Evolutionary conservation across 2,329 filamentous ascomycete species (phyloP), one percentile per base, ranked within the genome.

Genomic region (Colletotrichum coccodes): DNA sequence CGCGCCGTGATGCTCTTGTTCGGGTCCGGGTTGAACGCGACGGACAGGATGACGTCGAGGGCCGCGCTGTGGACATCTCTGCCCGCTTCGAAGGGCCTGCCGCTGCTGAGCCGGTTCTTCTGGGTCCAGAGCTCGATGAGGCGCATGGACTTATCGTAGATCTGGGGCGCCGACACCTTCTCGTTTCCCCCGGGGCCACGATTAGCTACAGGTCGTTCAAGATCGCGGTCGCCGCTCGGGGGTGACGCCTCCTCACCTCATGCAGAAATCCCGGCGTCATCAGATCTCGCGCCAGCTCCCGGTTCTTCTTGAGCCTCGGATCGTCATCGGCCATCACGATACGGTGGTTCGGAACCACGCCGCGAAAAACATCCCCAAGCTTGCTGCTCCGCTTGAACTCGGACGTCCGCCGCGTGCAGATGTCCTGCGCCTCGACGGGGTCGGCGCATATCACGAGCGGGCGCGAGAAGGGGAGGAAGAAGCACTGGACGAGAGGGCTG

Each of bases 191-290:
- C 1, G 4, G 46, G n/a, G 7, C 26, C 34, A 23, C n/a, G 4
- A 4, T 56, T 11, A 63, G 47, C 44, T 12, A 8, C 28, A n/a
- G n/a, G n/a, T n/a, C n/a, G n/a, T n/a, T n/a, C n/a, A n/a, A n/a
- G n/a, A n/a, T n/a, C n/a, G n/a, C n/a, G n/a, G n/a, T n/a, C n/a
- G n/a, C n/a, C n/a, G n/a, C n/a, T n/a, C 7, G 6, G 36, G 18
- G 18, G 7, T 7, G 23, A 30, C 18, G 3, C 30, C 16, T 50
- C 46, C 59, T 63, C 7, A 60, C 70, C 34, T 71, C 70, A 49
- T 78, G 72, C 23, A 82, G 68, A 57, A 82, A 82, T 11, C 58
- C 72, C 0, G 79, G 76, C 2, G 78, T 73, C 80, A 82, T 82
- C n/a, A 81, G 68, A 46, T 82, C 80, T 53, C 74, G 72, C 6